Evolutionary conservation across 2,329 filamentous ascomycete genomes (phyloP), one percentile per base, ranked within the genome.

Genomic region (Colletotrichum trifolii): DNA sequence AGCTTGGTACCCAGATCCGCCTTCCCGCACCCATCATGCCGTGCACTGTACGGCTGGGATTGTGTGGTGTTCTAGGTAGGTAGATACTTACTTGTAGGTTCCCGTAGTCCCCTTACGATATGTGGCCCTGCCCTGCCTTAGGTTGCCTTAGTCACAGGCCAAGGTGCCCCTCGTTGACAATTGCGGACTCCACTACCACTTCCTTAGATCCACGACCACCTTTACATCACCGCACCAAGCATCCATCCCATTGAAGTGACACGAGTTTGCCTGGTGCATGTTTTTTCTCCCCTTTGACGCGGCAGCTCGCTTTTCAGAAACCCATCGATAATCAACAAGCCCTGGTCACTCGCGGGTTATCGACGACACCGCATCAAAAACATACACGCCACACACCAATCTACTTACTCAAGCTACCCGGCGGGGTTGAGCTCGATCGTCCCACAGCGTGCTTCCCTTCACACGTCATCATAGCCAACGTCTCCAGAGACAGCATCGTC

Each of bases 371-470:
- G 53, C 8, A 47, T 53, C 33, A 34, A 52, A 33, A 17, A 64
- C 42, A 35, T 38, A 17, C 49, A 39, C 42, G 33, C 49, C 38
- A 42, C 60, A 60, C 49, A 11, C 53, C 56, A 60, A 48, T 56
- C 59, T 61, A 68, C 56, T 4, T 25, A 25, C 25, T 5, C 25
- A 25, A 25, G 60, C 64, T 64, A 43, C 69, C 54, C 64, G 72
- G 77, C 70, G 76, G 75, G 77, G 77, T 78, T 73, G 68, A 78
- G 72, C 75, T 79, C 71, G 73, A 74, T 60, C 48, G 48, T 66
- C 48, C 54, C 49, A 54, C 53, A 36, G 43, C 42, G 43, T 39
- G 54, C 45, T 54, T 56, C 58, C 73, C 76, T 60, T 50, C 54
- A 66, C 54, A 66, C 66, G 50, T 63, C 67, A 62, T 57, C 60